These are phyloP conservation scores for Ceratocystis variospora DNA, from an alignment of 2,329 filamentous ascomycete species.

Conservation along the genomic window DNA sequence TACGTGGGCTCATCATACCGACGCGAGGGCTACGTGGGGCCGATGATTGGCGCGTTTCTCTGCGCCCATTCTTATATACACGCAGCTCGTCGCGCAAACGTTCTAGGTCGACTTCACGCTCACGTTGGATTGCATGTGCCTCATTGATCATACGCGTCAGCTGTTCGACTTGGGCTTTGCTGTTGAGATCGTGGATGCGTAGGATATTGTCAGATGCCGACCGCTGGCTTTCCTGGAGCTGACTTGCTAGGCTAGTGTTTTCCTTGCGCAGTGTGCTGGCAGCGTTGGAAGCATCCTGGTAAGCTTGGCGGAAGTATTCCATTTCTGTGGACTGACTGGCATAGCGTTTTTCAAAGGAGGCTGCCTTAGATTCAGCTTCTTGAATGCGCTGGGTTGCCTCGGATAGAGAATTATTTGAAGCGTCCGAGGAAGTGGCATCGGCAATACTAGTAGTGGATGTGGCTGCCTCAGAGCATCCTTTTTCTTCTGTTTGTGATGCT, in stretches of 20 bases:
- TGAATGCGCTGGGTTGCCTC: constrained; percentile 11
- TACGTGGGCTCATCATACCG: constrained; percentile 39
- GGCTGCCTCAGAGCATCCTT: constrained; percentile 27
- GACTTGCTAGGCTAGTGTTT: constrained; percentile 33
- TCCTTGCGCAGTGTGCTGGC: constrained; percentile 34
- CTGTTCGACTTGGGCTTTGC: constrained; percentile 26
- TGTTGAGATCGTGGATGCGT: constrained; percentile 36
- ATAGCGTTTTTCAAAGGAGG: constrained; percentile 27
- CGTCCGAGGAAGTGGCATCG: background rate
- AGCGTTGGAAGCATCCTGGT: constrained; percentile 43
- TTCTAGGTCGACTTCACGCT: constrained; percentile 40
- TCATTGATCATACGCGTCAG: constrained; percentile 30
- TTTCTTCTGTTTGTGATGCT: constrained; percentile 22
- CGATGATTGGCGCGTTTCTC: constrained; percentile 43
- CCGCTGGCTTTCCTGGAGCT: constrained; percentile 30
- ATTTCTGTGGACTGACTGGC: constrained; percentile 32
- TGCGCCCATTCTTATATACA: constrained; percentile 34
- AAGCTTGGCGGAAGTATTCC: constrained; percentile 44
- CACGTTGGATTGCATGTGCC: constrained; percentile 31
- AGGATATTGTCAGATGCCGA: constrained; percentile 34
- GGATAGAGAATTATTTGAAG: background rate
- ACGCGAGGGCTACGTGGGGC: constrained; percentile 45
- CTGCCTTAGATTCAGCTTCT: constrained; percentile 8
- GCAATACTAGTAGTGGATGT: background rate
- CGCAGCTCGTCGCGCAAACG: constrained; percentile 37